Percentiles rank a stretch among this genome's conserved stretches.
These are phyloP conservation scores for Colletotrichum abscissum DNA, from an alignment of 2,329 filamentous ascomycete genomes.

Conservation along the genomic window DNA sequence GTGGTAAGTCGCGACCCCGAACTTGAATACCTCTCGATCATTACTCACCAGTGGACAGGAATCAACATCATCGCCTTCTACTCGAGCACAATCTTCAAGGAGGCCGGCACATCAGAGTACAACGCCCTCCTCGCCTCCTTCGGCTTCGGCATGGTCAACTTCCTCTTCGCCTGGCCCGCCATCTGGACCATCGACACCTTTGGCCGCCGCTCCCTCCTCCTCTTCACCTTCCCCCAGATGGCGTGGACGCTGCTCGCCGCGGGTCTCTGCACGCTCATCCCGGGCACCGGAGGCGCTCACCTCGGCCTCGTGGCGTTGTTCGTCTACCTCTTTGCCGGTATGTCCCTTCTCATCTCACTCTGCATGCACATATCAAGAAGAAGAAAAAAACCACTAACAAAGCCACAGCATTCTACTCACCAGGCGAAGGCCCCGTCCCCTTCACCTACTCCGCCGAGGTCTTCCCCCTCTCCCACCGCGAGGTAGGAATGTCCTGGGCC, in stretches of 20 bases:
- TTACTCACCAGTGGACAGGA: slow-evolving; percentile 26
- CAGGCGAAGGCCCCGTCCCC: slow-evolving; percentile 68
- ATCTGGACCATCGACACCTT: slow-evolving; percentile 76
- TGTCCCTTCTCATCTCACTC: neutral
- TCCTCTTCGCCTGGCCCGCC: slow-evolving; percentile 73
- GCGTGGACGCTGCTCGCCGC: slow-evolving; percentile 66
- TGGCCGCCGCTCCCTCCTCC: slow-evolving; percentile 69
- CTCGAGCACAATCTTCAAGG: slow-evolving; percentile 56
- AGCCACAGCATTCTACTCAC: slow-evolving; percentile 65
- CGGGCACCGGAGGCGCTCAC: slow-evolving; percentile 49
- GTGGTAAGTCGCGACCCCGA: slow-evolving; percentile 51
- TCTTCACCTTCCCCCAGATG: slow-evolving; percentile 77
- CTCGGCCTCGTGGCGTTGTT: slow-evolving; percentile 70
- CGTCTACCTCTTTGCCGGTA: slow-evolving; percentile 70
- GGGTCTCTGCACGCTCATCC: slow-evolving; percentile 51
- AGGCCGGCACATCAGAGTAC: slow-evolving; percentile 47
- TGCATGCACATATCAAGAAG: neutral
- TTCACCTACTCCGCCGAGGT: slow-evolving; percentile 73
- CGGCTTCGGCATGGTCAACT: slow-evolving; percentile 67
- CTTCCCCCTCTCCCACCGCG: slow-evolving; percentile 72
- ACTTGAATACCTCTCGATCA: too few species aligned
- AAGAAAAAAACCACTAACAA: neutral
- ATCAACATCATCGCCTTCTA: slow-evolving; percentile 64
- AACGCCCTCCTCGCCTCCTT: slow-evolving; percentile 62
- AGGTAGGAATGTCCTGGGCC: slow-evolving; percentile 73